phyloP scores from a whole-genome alignment of 164 flowering plant genomes.

The Santalum album region DNA sequence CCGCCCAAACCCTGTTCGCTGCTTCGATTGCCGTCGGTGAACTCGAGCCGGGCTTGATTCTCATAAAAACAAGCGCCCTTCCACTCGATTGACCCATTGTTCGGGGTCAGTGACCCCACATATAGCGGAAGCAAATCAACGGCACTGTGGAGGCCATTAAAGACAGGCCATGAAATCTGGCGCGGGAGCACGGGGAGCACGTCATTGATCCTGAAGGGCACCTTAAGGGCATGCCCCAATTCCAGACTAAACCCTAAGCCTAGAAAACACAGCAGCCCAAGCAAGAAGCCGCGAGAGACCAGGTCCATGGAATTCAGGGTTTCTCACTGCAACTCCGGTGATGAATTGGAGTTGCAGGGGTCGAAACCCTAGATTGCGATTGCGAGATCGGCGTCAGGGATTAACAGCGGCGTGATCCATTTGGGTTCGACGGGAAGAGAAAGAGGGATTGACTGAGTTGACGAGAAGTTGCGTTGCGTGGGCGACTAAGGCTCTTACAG shows the following conservation, averaged over 20 bases:
- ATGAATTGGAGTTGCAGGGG: neutral
- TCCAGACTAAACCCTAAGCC: slow-evolving; percentile 27
- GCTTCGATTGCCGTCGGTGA: slow-evolving; percentile 23
- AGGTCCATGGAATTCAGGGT: neutral
- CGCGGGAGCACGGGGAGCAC: slow-evolving; percentile 85
- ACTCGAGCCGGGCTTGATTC: slow-evolving; percentile 64
- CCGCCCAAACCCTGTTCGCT: slow-evolving; percentile 63
- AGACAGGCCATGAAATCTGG: slow-evolving; percentile 88
- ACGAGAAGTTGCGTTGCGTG: no score
- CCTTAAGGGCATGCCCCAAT: slow-evolving; percentile 51
- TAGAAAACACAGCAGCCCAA: slow-evolving; percentile 11
- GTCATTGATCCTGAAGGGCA: slow-evolving; percentile 72
- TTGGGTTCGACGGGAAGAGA: no score
- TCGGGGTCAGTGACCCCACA: slow-evolving; percentile 74
- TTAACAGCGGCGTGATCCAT: no score
- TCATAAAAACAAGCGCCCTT: slow-evolving; percentile 85
- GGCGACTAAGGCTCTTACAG: no score
- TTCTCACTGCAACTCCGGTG: neutral
- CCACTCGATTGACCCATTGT: slow-evolving; percentile 58
- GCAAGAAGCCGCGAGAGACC: neutral
- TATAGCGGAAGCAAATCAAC: slow-evolving; percentile 78
- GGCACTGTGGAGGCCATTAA: slow-evolving; percentile 74
- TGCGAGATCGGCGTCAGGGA: no score
- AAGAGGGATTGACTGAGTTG: no score
- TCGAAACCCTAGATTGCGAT: neutral